A percentile compares a stretch with the other conserved stretches of the same genome.
Evolutionary conservation across 495 filamentous ascomycete species (phyloP).

Genomic region (Podospora pseudopauciseta): DNA sequence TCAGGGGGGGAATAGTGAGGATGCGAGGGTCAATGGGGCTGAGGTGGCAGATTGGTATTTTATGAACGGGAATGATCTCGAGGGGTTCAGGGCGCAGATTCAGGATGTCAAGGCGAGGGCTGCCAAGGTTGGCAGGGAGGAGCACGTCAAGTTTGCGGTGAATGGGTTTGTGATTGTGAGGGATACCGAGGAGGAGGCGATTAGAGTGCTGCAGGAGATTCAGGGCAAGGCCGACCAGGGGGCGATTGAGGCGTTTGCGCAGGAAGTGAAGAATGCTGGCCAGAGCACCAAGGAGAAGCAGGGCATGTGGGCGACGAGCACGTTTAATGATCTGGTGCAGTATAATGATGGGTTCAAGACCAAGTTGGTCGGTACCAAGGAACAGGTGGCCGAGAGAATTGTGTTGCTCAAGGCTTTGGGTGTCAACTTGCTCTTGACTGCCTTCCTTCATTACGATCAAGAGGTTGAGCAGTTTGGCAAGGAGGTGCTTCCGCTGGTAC

Average conservation of each 20-base stretch:
- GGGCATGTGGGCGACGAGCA: constrained; percentile 48
- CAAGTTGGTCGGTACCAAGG: constrained; percentile 47
- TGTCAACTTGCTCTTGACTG: constrained; percentile 40
- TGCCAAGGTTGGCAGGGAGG: constrained; percentile 33
- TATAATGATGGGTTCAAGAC: constrained; percentile 54
- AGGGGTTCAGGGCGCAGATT: constrained; percentile 47
- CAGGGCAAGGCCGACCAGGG: constrained; percentile 48
- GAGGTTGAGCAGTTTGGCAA: constrained; percentile 46
- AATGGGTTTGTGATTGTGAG: constrained; percentile 49
- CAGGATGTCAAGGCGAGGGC: constrained; percentile 42
- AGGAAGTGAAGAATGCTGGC: constrained; percentile 45
- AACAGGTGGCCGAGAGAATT: constrained; percentile 48
- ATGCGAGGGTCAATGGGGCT: constrained; percentile 44
- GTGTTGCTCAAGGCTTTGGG: constrained; percentile 46
- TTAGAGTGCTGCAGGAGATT: constrained; percentile 43
- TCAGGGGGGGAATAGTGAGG: constrained; percentile 47
- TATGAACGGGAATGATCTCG: constrained; percentile 50
- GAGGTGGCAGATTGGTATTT: constrained; percentile 48
- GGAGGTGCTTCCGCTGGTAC: constrained; percentile 42
- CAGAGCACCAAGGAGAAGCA: constrained; percentile 39
- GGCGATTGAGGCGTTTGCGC: constrained; percentile 43
- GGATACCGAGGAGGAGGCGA: constrained; percentile 48
- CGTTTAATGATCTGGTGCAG: constrained; percentile 48
- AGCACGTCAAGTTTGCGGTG: constrained; percentile 43
- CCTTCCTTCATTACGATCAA: constrained; percentile 48